Conservation (phyloP, 1,139 yeast species). For the Geotrichum siamense region DNA sequence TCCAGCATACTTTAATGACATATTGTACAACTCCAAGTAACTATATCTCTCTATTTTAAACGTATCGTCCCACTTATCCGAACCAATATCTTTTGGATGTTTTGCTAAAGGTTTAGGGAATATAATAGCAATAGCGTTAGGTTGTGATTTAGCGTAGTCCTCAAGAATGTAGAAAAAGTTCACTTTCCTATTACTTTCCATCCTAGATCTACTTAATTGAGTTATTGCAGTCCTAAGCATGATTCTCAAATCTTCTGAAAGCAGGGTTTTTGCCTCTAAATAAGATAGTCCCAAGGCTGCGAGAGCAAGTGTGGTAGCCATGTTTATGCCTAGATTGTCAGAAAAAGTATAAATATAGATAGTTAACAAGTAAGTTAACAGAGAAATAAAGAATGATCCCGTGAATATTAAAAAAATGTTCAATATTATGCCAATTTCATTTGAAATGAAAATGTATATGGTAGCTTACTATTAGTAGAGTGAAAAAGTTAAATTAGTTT, state of each 20-base stretch:
- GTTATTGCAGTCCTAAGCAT: conserved; percentile 30
- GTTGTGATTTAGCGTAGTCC: conserved; percentile 42
- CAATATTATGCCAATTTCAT: not conserved
- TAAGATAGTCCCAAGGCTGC: conserved; percentile 30
- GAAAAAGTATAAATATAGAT: not conserved
- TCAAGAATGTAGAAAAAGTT: conserved; percentile 67
- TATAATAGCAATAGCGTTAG: conserved; percentile 50
- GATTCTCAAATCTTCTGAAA: conserved; percentile 30
- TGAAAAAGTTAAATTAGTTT: too few relatives aligned
- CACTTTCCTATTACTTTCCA: conserved; percentile 29
- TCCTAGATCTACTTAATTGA: conserved; percentile 35
- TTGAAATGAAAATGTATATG: not conserved
- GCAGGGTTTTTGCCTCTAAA: conserved; percentile 29
- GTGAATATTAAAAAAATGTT: not conserved
- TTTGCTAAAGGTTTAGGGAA: conserved; percentile 50
- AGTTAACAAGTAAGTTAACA: too few relatives aligned
- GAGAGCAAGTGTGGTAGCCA: conserved; percentile 18
- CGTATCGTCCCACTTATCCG: conserved; percentile 39
- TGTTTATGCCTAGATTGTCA: not conserved
- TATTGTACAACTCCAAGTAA: conserved; percentile 58
- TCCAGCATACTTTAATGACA: conserved; percentile 57
- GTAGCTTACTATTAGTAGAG: too few relatives aligned
- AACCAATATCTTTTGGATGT: conserved; percentile 14
- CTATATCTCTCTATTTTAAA: conserved; percentile 60
- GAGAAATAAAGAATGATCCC: not conserved